phyloP scores from a whole-genome alignment of 225 moss, liverwort and hornwort genomes.

The Physcomitrellopsis africana region DNA sequence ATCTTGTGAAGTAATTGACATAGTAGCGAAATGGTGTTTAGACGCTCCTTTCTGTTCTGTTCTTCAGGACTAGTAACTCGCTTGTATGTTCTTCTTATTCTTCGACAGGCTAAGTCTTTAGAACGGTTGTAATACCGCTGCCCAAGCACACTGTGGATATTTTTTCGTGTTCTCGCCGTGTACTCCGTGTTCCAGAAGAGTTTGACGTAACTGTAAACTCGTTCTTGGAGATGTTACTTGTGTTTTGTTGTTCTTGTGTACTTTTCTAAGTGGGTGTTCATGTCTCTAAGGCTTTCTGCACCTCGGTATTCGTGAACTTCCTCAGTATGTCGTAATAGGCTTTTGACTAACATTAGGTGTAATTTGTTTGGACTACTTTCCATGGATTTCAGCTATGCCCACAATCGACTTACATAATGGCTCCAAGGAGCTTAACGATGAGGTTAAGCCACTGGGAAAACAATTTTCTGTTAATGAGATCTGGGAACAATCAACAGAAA shows the following conservation, averaged over 20 bases:
- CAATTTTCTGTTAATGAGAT: conserved; percentile 22
- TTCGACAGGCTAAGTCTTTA: no score
- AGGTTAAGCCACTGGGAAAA: conserved; percentile 18
- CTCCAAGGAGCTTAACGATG: conserved; percentile 17
- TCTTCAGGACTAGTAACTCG: no score
- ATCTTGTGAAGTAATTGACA: no score
- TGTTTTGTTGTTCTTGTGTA: neutral
- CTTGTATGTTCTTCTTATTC: no score
- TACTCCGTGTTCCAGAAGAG: neutral
- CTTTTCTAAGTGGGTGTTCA: neutral
- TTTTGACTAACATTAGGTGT: neutral
- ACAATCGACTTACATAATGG: conserved; percentile 28
- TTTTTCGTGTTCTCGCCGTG: neutral
- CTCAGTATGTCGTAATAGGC: neutral
- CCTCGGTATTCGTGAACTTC: neutral
- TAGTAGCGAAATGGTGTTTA: no score
- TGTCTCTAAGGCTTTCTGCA: neutral
- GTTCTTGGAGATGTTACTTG: neutral
- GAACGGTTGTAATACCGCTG: neutral
- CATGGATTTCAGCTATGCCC: conserved; percentile 31
- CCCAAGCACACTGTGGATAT: neutral
- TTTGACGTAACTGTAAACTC: neutral
- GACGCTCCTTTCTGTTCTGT: no score
- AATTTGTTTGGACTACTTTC: neutral
- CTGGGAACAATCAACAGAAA: conserved; percentile 45